These are phyloP conservation scores for Amylocarpus encephaloides DNA, from an alignment of 2,329 filamentous ascomycete species.

Conservation along the genomic window DNA sequence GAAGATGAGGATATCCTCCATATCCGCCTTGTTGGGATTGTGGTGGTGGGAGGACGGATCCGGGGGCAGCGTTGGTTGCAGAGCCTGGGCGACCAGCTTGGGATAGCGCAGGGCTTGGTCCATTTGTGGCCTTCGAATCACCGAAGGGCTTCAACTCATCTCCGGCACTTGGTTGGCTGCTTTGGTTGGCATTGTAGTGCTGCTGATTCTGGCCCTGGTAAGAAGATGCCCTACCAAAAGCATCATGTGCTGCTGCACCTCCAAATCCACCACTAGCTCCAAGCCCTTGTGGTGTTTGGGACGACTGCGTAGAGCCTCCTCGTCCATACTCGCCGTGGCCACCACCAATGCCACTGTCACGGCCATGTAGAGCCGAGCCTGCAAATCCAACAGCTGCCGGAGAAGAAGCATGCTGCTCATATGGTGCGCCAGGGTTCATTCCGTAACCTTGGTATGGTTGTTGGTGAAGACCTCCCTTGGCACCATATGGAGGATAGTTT, in stretches of 20 bases:
- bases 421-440: conserved; percentile 31
- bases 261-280: conserved; percentile 30
- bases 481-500: conserved; percentile 34
- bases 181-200: conserved; percentile 29
- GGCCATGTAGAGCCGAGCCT: conserved; percentile 31
- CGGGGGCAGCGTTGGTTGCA: conserved; percentile 31
- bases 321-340: conserved; percentile 32
- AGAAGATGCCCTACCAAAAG: conserved; percentile 30
- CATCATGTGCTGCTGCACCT: conserved; percentile 27
- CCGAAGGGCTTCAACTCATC: conserved; percentile 34
- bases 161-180: conserved; percentile 26
- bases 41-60: conserved; percentile 31
- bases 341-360: conserved; percentile 30
- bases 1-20: conserved; percentile 32
- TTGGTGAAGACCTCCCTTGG: conserved; percentile 32
- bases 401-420: conserved; percentile 30
- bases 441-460: conserved; percentile 32
- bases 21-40: conserved; percentile 31
- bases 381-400: conserved; percentile 30
- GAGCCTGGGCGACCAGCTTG: conserved; percentile 33
- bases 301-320: conserved; percentile 30
- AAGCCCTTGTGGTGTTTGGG: conserved; percentile 29
- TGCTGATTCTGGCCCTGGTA: conserved; percentile 32
- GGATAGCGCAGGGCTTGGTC: conserved; percentile 32
- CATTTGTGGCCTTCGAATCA: conserved; percentile 31